phyloP scores from a whole-genome alignment of 441 rosid species.

The Populus hybrid region DNA sequence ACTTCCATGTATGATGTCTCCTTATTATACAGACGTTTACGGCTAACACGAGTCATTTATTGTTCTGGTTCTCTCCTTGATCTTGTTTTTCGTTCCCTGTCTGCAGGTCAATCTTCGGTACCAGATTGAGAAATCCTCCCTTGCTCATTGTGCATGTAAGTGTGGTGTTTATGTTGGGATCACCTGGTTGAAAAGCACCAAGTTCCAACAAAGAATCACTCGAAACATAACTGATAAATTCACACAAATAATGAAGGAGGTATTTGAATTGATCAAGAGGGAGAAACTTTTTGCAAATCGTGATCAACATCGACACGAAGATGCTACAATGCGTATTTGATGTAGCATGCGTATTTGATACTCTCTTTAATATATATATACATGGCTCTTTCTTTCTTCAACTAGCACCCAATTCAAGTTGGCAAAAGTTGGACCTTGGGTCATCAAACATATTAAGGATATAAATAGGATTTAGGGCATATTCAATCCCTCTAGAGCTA shows the following conservation, averaged over 20 bases:
- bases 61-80: not conserved
- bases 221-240: constrained; percentile 61
- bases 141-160: constrained; percentile 49
- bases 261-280: constrained; percentile 53
- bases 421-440: too few species aligned
- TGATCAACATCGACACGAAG: not conserved
- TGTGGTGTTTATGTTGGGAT: constrained; percentile 55
- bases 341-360: not conserved
- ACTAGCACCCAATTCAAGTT: not conserved
- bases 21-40: not conserved
- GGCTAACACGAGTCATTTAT: not conserved
- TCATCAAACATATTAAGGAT: too few species aligned
- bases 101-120: constrained; percentile 59
- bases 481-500: too few species aligned
- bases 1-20: constrained; percentile 45
- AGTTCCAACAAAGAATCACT: constrained; percentile 69
- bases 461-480: too few species aligned
- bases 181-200: constrained; percentile 66
- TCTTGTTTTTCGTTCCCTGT: not conserved
- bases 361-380: not conserved
- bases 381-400: not conserved
- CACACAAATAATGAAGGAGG: constrained; percentile 47
- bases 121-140: constrained; percentile 44
- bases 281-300: constrained; percentile 36
- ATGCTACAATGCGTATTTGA: too few species aligned